Conservation (phyloP, 2,329 filamentous ascomycete genomes). For the Arthrinium puccinioides region DNA sequence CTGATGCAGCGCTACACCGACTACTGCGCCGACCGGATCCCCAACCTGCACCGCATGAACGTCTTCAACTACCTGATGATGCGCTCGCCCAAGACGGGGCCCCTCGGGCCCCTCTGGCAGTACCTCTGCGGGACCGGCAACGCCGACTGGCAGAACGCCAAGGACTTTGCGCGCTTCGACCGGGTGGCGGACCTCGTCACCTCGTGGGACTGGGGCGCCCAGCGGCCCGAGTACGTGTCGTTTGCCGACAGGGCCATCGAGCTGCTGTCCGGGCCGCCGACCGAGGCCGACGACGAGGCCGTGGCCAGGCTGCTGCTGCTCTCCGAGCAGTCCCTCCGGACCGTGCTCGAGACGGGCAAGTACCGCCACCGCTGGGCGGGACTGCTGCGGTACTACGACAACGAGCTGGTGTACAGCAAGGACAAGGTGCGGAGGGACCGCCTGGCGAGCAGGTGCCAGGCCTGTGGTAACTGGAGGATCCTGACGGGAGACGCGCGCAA, state of each 20-base stretch:
- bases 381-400: background rate
- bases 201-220: constrained; percentile 13
- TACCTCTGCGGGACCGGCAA: constrained; percentile 13
- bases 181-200: constrained; percentile 9
- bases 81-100: constrained; percentile 11
- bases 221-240: constrained; percentile 7
- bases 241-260: constrained; percentile 7
- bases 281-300: background rate
- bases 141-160: constrained; percentile 6
- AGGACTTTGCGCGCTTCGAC: constrained; percentile 1
- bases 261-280: constrained; percentile 7
- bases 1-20: constrained; percentile 8
- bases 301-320: background rate
- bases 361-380: background rate
- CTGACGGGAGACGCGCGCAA: background rate
- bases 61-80: constrained; percentile 16
- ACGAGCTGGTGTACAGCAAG: background rate
- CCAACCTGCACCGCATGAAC: constrained; percentile 14
- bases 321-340: background rate
- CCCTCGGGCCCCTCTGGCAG: constrained; percentile 15
- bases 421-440: background rate
- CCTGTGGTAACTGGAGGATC: constrained; percentile 1
- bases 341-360: background rate
- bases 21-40: constrained; percentile 11
- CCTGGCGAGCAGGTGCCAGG: background rate